phyloP scores from a whole-genome alignment of 257 asterid species.

The Solanum microdontum region DNA sequence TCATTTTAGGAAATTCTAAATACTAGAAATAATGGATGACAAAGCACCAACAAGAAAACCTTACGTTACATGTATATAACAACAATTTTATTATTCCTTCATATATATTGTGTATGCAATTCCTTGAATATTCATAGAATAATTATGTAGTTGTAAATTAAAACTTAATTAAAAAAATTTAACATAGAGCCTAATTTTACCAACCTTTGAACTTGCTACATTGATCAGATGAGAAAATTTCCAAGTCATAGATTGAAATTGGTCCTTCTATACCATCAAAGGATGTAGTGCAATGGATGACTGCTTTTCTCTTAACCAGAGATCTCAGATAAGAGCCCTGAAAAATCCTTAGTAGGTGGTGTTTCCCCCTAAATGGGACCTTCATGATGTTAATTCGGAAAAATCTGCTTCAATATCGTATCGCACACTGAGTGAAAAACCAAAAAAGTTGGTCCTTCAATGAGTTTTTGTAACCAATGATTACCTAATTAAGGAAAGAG shows the following conservation, averaged over 20 bases:
- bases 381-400: rapidly evolving
- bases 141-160: neutral
- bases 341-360: rapidly evolving
- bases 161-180: neutral
- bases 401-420: too few relatives aligned
- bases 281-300: rapidly evolving
- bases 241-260: neutral
- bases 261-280: neutral
- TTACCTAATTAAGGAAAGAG: neutral
- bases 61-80: neutral
- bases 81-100: neutral
- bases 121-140: neutral
- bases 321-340: neutral
- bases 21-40: neutral
- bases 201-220: neutral
- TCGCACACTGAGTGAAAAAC: neutral
- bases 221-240: neutral
- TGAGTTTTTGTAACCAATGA: neutral
- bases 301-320: too few relatives aligned
- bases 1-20: neutral
- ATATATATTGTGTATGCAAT: neutral
- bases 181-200: neutral
- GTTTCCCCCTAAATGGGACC: neutral
- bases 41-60: neutral
- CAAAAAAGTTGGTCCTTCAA: neutral